Evolutionary conservation across 208 protist species (phyloP), one percentile per base, ranked within the genome.

Genomic region (Acanthamoeba culbertsoni): DNA sequence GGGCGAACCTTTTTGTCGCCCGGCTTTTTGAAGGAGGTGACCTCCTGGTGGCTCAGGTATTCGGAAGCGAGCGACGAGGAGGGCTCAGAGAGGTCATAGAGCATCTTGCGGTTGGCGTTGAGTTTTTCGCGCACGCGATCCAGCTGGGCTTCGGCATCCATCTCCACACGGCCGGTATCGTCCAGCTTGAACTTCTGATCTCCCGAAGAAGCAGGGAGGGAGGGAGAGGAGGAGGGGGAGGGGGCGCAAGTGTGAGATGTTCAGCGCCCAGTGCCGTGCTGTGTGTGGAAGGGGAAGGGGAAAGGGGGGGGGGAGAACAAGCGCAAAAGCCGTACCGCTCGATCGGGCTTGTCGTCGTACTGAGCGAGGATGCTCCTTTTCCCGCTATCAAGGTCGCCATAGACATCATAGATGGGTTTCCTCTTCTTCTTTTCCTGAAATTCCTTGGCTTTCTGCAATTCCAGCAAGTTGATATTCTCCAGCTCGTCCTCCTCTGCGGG

Each of bases 371-470:
- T 92, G 88, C 88, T 92, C 88, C 75, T 59, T 28, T 75, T 51
- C 2, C 53, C 88, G 23, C 42, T 55, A 26, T 82, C 43, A 35
- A 82, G 1, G 26, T 93, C 91, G 31, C 35, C 88, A 20, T 89
- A 93, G 43, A 93, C 91, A 46, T 93, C 79, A 42, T 93, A 93
- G 91, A 93, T 62, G 45, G 91, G 91, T 33, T 93, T 93, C 91
- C 86, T 93, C 91, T 86, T 93, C 63, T 93, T 93, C 0, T 37
- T 23, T 43, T 71, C 91, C 33, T 53, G 59, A 46, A 57, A 75
- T 46, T 93, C 62, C 31, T 45, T 63, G 31, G 59, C 46, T 45
- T 86, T 93, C 16, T 75, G n/a, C 43, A 73, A 43, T 33, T 93
- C 91, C 31, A 51, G 26, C 12, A 93, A 28, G 53, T 93, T 71